Conservation (phyloP, 805 yeast species). For the Candida morakotiae region DNA sequence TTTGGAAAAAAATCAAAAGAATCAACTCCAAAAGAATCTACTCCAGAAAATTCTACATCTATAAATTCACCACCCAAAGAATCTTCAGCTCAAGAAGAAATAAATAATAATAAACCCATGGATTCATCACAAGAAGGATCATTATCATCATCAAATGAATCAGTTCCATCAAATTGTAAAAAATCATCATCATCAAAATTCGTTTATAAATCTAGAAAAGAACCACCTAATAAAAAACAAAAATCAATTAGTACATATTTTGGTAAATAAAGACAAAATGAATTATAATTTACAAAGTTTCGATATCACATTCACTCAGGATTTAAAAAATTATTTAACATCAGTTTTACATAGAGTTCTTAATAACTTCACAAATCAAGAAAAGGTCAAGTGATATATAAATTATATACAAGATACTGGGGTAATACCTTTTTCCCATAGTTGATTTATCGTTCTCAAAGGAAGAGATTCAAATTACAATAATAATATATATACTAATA, state of each 20-base stretch:
- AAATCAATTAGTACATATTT: neutral
- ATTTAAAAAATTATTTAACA: too few species aligned
- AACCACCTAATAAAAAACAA: slow-evolving; percentile 4
- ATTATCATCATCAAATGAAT: neutral
- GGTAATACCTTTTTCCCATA: too few species aligned
- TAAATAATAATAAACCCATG: too few species aligned
- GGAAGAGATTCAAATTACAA: too few species aligned
- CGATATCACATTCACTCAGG: neutral
- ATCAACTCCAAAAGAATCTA: neutral
- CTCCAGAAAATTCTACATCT: too few species aligned
- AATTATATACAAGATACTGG: too few species aligned
- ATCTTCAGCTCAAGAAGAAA: neutral
- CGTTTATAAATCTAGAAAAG: slow-evolving; percentile 3
- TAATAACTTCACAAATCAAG: too few species aligned
- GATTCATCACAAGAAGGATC: slow-evolving; percentile 1
- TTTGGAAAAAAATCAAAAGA: slow-evolving; percentile 12
- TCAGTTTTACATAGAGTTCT: too few species aligned
- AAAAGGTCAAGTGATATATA: too few species aligned
- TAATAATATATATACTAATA: neutral
- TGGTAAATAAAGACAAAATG: neutral
- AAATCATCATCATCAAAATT: slow-evolving; percentile 2
- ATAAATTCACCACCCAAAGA: neutral
- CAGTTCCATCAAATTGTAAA: slow-evolving; percentile 3
- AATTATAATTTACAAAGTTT: too few species aligned
- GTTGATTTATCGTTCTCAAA: too few species aligned